Evolutionary conservation across 768 basidiomycete species (phyloP).

Genomic region (Omphalotus guepiniiformis): DNA sequence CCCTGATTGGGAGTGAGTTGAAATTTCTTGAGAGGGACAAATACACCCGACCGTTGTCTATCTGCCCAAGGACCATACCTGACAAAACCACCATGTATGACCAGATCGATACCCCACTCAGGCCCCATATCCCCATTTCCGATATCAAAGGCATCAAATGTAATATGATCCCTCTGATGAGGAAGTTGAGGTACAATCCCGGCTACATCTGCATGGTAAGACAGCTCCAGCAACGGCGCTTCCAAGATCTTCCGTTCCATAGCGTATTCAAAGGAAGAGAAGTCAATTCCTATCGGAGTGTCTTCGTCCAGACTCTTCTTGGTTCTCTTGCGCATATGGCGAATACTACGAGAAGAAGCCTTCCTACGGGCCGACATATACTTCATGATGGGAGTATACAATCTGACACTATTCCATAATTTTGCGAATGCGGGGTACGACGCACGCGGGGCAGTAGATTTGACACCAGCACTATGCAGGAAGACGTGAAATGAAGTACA

Average conservation of each 20-base stretch:
- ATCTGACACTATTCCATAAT: constrained; percentile 37
- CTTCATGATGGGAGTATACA: constrained; percentile 3
- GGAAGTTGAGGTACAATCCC: constrained; percentile 60
- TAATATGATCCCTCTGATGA: constrained; percentile 23
- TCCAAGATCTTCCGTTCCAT: constrained; percentile 82
- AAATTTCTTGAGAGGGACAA: not conserved
- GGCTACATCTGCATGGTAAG: constrained; percentile 83
- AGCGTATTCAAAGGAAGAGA: constrained; percentile 72
- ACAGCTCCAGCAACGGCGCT: constrained; percentile 69
- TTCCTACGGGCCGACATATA: constrained; percentile 1
- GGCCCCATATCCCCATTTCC: constrained; percentile 87
- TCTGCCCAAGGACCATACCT: constrained; percentile 97
- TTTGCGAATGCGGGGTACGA: constrained; percentile 40
- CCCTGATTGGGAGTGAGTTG: constrained; percentile 32
- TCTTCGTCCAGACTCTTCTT: constrained; percentile 45
- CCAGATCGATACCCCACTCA: constrained; percentile 90
- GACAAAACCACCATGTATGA: constrained; percentile 69
- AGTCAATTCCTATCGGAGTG: constrained; percentile 52
- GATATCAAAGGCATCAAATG: constrained; percentile 54
- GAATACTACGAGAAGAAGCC: not conserved
- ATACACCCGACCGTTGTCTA: constrained; percentile 63
- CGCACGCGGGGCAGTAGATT: constrained; percentile 22
- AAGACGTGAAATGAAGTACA: not conserved
- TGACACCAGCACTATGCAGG: constrained; percentile 20
- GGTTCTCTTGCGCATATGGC: constrained; percentile 5